Evolutionary conservation across 2,329 filamentous ascomycete genomes (phyloP).

Genomic region (Ascochyta lentis): DNA sequence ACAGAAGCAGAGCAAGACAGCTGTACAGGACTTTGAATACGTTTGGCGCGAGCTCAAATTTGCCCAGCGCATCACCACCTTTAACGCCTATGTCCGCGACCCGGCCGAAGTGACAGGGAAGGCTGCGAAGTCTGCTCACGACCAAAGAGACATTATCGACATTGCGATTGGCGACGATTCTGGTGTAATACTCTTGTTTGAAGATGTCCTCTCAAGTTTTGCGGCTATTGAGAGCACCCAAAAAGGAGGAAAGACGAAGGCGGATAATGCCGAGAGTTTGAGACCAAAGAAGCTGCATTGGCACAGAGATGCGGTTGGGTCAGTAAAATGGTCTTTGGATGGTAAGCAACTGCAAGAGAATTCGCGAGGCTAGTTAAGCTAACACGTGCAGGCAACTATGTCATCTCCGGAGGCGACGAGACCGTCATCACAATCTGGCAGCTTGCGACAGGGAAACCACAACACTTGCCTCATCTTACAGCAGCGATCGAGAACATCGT

Average conservation of each 20-base stretch:
- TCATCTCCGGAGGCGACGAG: constrained; percentile 91
- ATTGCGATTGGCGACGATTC: constrained; percentile 77
- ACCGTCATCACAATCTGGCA: constrained; percentile 93
- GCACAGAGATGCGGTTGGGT: constrained; percentile 84
- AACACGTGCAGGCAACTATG: constrained; percentile 73
- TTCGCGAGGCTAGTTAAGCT: background rate
- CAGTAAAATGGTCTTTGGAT: constrained; percentile 90
- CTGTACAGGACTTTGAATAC: constrained; percentile 52
- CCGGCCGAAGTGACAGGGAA: constrained; percentile 58
- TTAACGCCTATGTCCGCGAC: constrained; percentile 51
- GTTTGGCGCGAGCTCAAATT: constrained; percentile 61
- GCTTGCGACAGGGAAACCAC: constrained; percentile 80
- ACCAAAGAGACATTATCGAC: constrained; percentile 63
- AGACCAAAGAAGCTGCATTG: constrained; percentile 79
- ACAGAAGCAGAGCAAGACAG: constrained; percentile 41
- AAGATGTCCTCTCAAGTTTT: constrained; percentile 70
- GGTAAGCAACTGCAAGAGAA: constrained; percentile 61
- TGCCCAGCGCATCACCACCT: constrained; percentile 65
- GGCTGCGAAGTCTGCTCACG: constrained; percentile 41
- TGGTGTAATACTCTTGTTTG: constrained; percentile 82
- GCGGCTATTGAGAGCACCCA: constrained; percentile 51
- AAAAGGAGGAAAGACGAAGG: constrained; percentile 33
- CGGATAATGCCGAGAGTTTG: constrained; percentile 47
- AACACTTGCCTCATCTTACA: constrained; percentile 88
- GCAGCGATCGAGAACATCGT: constrained; percentile 84